Percentiles rank a stretch among this genome's conserved stretches.
Conservation (phyloP, 2,329 filamentous ascomycete species). For the Zymoseptoria brevis region DNA sequence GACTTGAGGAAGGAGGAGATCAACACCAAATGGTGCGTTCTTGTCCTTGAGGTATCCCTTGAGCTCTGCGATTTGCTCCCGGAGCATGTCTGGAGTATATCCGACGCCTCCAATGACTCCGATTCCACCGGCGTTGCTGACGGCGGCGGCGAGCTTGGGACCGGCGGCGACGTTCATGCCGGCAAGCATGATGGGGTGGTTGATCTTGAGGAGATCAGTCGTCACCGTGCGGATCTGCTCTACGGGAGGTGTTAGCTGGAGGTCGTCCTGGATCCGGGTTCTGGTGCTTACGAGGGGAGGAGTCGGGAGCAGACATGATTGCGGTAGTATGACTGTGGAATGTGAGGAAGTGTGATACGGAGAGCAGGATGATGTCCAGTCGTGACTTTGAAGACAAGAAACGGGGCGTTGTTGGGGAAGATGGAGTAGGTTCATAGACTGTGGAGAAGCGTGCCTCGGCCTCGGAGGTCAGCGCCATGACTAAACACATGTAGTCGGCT, state of each 20-base stretch:
- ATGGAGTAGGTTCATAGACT: neutral
- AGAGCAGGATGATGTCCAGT: neutral
- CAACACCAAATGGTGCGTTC: constrained; percentile 90
- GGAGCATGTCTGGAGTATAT: constrained; percentile 95
- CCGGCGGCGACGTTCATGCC: constrained; percentile 99
- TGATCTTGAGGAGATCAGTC: constrained; percentile 96
- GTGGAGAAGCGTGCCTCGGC: neutral
- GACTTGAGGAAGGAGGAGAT: constrained; percentile 87
- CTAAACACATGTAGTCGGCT: neutral
- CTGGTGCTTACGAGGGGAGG: constrained; percentile 64
- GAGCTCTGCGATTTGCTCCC: constrained; percentile 88
- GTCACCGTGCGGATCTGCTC: constrained; percentile 84
- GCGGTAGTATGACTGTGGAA: constrained; percentile 7
- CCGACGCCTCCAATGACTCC: constrained; percentile 93
- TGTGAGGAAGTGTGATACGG: neutral
- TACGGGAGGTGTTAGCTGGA: constrained; percentile 35
- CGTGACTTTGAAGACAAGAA: neutral
- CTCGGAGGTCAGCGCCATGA: neutral
- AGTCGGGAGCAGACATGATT: constrained; percentile 46
- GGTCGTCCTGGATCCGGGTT: constrained; percentile 12
- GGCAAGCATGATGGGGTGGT: constrained; percentile 89
- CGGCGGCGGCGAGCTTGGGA: constrained; percentile 89
- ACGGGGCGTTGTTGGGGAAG: neutral
- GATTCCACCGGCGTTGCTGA: constrained; percentile 92
- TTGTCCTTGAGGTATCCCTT: constrained; percentile 83